A percentile compares a stretch with the other conserved stretches of the same genome.
Evolutionary conservation across 805 yeast species (phyloP).

Genomic region (Lipomyces yamanashiensis): DNA sequence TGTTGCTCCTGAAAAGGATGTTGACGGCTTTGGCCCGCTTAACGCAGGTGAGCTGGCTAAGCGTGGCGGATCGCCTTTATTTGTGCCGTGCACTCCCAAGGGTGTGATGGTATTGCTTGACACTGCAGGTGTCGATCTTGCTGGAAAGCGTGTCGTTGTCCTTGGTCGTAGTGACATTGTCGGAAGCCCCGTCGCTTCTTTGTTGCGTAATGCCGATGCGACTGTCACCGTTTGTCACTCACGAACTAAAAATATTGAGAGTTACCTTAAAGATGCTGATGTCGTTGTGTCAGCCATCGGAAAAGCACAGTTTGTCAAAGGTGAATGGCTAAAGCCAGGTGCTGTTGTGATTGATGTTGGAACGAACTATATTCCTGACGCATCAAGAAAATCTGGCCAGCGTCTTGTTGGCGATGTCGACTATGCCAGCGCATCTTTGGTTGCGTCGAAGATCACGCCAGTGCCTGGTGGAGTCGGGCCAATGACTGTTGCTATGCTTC

Average conservation of each 20-base stretch:
- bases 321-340: slow-evolving; percentile 84
- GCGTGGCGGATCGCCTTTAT: slow-evolving; percentile 79
- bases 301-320: slow-evolving; percentile 78
- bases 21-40: slow-evolving; percentile 89
- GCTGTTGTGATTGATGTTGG: slow-evolving; percentile 93
- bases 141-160: slow-evolving; percentile 89
- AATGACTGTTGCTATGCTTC: slow-evolving; percentile 97
- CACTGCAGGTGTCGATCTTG: slow-evolving; percentile 64
- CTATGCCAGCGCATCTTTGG: slow-evolving; percentile 63
- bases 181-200: slow-evolving; percentile 88
- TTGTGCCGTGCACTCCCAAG: slow-evolving; percentile 93
- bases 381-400: slow-evolving; percentile 72
- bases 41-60: slow-evolving; percentile 91
- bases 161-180: slow-evolving; percentile 95
- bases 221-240: slow-evolving; percentile 91
- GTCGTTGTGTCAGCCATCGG: slow-evolving; percentile 95
- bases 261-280: slow-evolving; percentile 70
- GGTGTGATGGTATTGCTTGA: slow-evolving; percentile 83
- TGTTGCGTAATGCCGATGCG: slow-evolving; percentile 73
- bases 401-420: slow-evolving; percentile 94
- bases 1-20: slow-evolving; percentile 81
- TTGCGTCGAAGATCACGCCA: slow-evolving; percentile 83
- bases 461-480: slow-evolving; percentile 99
- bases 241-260: slow-evolving; percentile 63
- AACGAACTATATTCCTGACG: slow-evolving; percentile 82